Evolutionary conservation across 192 early-diverging fungal species (phyloP).

Genomic region (Coemansia umbellata): DNA sequence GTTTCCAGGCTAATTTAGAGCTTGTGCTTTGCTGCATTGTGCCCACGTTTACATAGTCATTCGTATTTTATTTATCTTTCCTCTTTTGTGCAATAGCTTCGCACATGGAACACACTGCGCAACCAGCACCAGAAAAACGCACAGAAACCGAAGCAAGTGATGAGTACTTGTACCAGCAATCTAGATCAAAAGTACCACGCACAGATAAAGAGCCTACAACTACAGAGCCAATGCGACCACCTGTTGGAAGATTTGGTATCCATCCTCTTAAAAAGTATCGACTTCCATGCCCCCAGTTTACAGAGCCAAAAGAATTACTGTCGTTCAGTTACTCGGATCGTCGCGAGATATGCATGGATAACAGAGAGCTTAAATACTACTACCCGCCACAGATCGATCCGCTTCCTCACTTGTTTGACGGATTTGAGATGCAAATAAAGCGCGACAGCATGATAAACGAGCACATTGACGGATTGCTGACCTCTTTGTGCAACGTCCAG

Average conservation of each 20-base stretch:
- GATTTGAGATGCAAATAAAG: conserved; percentile 65
- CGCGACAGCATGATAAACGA: conserved; percentile 62
- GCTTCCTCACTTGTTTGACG: conserved; percentile 56
- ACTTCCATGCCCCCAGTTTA: conserved; percentile 45
- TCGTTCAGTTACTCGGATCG: conserved; percentile 63
- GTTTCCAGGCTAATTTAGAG: too few relatives aligned
- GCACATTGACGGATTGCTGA: conserved; percentile 78
- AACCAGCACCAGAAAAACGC: too few relatives aligned
- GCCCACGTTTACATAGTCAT: too few relatives aligned
- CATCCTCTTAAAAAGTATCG: conserved; percentile 43
- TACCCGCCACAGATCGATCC: conserved; percentile 10
- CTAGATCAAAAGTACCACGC: too few relatives aligned
- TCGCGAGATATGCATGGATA: conserved; percentile 58
- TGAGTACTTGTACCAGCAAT: too few relatives aligned
- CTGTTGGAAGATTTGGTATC: conserved; percentile 2
- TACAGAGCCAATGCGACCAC: conserved; percentile 3
- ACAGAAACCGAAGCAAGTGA: too few relatives aligned
- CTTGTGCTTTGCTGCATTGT: too few relatives aligned
- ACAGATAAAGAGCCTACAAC: too few relatives aligned
- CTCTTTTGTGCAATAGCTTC: too few relatives aligned
- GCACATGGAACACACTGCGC: too few relatives aligned
- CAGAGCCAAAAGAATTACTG: conserved; percentile 61
- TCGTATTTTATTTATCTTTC: too few relatives aligned
- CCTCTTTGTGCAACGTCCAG: conserved; percentile 50
- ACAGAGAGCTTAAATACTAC: conserved; percentile 41